These are phyloP conservation scores for Beauveria sp. DNA, from an alignment of 2,329 filamentous ascomycete species.

Conservation along the genomic window DNA sequence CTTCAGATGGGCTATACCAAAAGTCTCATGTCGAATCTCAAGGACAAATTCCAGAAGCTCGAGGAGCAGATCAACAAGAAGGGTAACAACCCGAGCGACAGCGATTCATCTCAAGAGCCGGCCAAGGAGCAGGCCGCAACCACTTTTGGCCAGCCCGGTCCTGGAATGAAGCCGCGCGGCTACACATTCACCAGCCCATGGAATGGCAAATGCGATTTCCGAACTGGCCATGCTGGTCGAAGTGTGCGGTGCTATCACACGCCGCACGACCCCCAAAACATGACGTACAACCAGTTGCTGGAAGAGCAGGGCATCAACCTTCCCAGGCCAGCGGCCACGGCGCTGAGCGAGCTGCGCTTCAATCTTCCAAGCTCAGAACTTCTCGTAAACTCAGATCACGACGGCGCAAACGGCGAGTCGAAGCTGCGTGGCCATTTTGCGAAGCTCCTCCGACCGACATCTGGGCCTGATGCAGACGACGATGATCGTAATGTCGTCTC, in stretches of 20 bases:
- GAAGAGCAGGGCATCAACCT: constrained; percentile 24
- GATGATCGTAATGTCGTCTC: constrained; percentile 26
- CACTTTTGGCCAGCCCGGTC: constrained; percentile 28
- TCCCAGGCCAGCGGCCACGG: constrained; percentile 28
- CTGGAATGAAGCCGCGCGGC: constrained; percentile 48
- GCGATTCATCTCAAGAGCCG: constrained; percentile 15
- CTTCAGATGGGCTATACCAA: constrained; percentile 51
- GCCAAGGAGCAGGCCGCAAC: not conserved
- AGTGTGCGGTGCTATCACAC: constrained; percentile 68
- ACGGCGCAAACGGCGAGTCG: constrained; percentile 18
- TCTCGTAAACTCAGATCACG: constrained; percentile 33
- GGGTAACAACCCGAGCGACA: constrained; percentile 22
- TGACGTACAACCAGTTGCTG: constrained; percentile 38
- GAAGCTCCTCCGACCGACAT: constrained; percentile 29
- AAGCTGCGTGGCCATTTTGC: constrained; percentile 35
- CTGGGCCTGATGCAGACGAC: constrained; percentile 30
- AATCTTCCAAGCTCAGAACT: constrained; percentile 61
- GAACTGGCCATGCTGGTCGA: constrained; percentile 67
- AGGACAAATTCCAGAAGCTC: constrained; percentile 35
- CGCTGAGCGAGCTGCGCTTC: constrained; percentile 80
- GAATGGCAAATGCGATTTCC: constrained; percentile 81
- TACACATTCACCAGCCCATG: constrained; percentile 82
- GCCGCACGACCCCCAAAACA: constrained; percentile 38
- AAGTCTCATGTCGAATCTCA: constrained; percentile 40
- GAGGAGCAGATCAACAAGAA: constrained; percentile 20